These are phyloP conservation scores for Effrenium voratum DNA, from an alignment of 73 alveolate species.

Conservation along the genomic window DNA sequence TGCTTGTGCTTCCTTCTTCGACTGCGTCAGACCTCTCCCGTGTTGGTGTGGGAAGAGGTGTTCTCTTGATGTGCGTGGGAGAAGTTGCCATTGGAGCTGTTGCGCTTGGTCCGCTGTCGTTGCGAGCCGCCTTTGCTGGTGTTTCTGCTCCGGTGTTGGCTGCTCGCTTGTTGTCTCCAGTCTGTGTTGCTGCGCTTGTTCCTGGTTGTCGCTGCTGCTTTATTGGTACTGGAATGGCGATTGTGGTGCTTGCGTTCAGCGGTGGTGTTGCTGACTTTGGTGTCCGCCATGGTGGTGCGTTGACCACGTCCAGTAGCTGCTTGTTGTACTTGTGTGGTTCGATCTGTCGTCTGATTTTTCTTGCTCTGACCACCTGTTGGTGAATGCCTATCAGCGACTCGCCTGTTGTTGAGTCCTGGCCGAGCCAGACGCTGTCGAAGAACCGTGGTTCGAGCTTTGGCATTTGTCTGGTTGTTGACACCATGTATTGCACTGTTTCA, in stretches of 20 bases:
- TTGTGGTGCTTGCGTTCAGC: background rate
- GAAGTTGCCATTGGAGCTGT: background rate
- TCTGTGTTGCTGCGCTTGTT: no score
- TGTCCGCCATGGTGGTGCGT: background rate
- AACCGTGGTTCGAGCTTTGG: constrained; percentile 50
- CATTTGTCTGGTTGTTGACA: background rate
- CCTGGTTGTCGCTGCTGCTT: background rate
- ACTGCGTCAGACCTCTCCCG: background rate
- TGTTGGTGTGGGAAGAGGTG: background rate
- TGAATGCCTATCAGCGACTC: background rate
- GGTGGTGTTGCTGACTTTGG: background rate
- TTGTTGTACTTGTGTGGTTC: background rate
- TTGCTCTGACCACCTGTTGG: background rate
- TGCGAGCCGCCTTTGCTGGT: background rate
- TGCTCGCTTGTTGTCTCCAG: background rate
- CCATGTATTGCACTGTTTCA: constrained; percentile 3
- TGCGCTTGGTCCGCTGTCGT: background rate
- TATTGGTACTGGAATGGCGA: background rate
- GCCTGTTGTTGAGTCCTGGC: background rate
- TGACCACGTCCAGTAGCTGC: constrained; percentile 32
- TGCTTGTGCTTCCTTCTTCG: background rate
- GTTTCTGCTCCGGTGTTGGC: background rate
- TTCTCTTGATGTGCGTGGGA: background rate
- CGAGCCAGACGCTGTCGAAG: constrained; percentile 14
- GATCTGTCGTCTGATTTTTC: constrained; percentile 15